Base-by-base conservation (phyloP, 805 yeast species). In the Candida hungchunana region DNA sequence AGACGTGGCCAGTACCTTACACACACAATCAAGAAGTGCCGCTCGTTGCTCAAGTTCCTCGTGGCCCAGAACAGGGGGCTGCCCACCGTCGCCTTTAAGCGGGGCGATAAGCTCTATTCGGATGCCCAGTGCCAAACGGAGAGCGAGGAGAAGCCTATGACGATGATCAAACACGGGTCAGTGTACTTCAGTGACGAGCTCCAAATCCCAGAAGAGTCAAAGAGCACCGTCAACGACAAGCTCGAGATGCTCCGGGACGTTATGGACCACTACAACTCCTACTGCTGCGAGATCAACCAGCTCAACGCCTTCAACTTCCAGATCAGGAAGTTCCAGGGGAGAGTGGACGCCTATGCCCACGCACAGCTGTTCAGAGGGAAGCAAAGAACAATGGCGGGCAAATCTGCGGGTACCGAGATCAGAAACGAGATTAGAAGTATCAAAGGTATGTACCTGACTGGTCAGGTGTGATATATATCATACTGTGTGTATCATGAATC, bases 41-140 rank as follows among this genome's bases (percentile, higher is more conserved):
- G 66, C 16, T 53, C 48, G 26, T 16, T 51, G 3, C 50, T 71
- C 2, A 54, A 46, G 16, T 21, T 32, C 19, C 32, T 41, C 2
- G 37, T 56, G n/a, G 42, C 60, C 6, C 41, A 53, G 14, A 52
- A 50, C 13, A 43, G 59, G 25, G 50, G 48, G 18, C 60, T 70
- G 1, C 70, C 76, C 4, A 48, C 63, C 4, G 62, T 70, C n/a
- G 62, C 62, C 9, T 50, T 70, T 11, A 69, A 64, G 16, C 64
- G 64, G 43, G 66, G 65, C 25, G 68, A 63, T 18, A 48, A 48
- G 16, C 43, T 57, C 17, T 59, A 62, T 32, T 56, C 62, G 12
- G 71, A 65, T 46, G 56, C 66, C 10, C 54, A 51, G 39, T 44
- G 56, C 11, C 58, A 53, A 26, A 53, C 59, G 27, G 7, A 12